Evolutionary conservation across 116 monocot species (phyloP).

Genomic region (Dioscorea cayenensis): DNA sequence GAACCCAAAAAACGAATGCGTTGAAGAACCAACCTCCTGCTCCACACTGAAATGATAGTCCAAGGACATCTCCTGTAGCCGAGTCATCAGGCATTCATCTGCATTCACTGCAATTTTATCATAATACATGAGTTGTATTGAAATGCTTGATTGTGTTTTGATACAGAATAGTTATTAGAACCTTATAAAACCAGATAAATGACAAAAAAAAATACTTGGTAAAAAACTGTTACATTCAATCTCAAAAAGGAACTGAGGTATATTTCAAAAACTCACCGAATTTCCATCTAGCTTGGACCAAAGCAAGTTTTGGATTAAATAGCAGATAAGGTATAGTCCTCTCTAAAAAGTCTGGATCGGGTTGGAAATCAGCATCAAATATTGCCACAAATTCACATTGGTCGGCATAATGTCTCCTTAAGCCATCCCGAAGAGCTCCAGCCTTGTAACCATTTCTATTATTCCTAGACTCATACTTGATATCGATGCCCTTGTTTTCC

Average conservation of each 20-base stretch:
- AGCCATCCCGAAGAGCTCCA: conserved; percentile 71
- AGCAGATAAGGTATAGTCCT: conserved; percentile 56
- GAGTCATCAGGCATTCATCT: conserved; percentile 57
- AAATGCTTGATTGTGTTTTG: not conserved
- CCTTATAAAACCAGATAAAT: not conserved
- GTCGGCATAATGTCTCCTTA: conserved; percentile 52
- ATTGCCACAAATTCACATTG: conserved; percentile 68
- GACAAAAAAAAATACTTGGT: not conserved
- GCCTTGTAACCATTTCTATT: conserved; percentile 85
- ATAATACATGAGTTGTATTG: not conserved
- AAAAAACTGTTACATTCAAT: not conserved
- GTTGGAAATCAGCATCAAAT: conserved; percentile 89
- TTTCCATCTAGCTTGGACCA: conserved; percentile 86
- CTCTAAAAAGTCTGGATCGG: conserved; percentile 54
- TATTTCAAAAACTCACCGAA: conserved; percentile 38
- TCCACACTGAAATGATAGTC: conserved; percentile 75
- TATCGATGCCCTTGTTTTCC: conserved; percentile 57
- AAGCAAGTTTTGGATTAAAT: conserved; percentile 44
- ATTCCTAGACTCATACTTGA: conserved; percentile 61
- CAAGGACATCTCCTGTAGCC: conserved; percentile 72
- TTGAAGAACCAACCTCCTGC: conserved; percentile 71
- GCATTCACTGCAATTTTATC: conserved; percentile 38
- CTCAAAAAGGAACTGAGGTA: not conserved
- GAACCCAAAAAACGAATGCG: conserved; percentile 68
- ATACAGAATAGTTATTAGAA: not conserved